phyloP scores from a whole-genome alignment of 2,329 filamentous ascomycete species.

The Phaeosphaeria sp. region DNA sequence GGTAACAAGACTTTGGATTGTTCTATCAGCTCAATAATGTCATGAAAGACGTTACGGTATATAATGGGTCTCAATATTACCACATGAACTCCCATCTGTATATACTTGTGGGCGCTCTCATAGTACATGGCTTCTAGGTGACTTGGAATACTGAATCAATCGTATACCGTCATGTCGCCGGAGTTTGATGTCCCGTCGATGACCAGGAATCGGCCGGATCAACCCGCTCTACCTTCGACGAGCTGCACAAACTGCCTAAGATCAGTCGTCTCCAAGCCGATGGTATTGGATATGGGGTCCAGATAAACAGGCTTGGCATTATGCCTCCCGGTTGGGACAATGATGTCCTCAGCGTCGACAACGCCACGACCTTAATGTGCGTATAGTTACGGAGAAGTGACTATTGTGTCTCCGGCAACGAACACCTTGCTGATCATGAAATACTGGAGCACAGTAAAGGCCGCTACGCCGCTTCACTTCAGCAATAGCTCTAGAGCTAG shows the following conservation, averaged over 20 bases:
- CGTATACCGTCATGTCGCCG: conserved; percentile 7
- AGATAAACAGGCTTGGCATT: conserved; percentile 6
- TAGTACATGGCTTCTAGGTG: conserved; percentile 6
- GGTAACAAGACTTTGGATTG: conserved; percentile 6
- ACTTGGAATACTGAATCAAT: conserved; percentile 7
- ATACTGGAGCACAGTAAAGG: conserved; percentile 3
- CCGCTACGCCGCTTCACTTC: conserved; percentile 7
- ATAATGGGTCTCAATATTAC: conserved; percentile 4
- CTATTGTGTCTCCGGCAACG: conserved; percentile 1
- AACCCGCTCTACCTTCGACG: neutral
- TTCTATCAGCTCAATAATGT: conserved; percentile 2
- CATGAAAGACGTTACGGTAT: conserved; percentile 1
- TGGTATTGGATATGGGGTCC: conserved; percentile 8
- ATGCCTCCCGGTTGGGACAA: conserved; percentile 3
- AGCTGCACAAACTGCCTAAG: conserved; percentile 4
- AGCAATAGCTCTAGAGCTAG: neutral
- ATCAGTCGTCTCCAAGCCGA: conserved; percentile 4
- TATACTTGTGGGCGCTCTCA: conserved; percentile 9
- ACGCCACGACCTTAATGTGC: neutral
- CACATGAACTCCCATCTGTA: conserved; percentile 8
- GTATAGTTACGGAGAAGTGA: conserved; percentile 6
- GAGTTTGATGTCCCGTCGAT: conserved; percentile 10
- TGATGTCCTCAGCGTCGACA: conserved; percentile 9
- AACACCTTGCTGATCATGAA: conserved; percentile 5
- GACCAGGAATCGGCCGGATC: conserved; percentile 1